Evolutionary conservation across 306 rosid species (phyloP).

Genomic region (Prunus mira): DNA sequence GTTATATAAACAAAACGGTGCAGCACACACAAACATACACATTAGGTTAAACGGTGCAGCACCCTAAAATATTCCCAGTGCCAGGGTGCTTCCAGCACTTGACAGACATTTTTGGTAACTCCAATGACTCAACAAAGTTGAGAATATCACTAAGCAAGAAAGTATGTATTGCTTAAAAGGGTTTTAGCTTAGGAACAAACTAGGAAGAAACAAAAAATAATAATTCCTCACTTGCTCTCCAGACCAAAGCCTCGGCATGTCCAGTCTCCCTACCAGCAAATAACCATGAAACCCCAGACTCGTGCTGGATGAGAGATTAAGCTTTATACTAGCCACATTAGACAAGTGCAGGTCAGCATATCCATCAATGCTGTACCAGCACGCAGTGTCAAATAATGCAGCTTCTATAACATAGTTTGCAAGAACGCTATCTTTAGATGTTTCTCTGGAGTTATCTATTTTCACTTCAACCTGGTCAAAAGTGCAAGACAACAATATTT

Average conservation of each 20-base stretch:
- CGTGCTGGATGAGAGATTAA: conserved; percentile 34
- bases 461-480: conserved; percentile 76
- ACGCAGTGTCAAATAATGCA: conserved; percentile 55
- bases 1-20: background rate
- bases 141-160: background rate
- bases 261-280: conserved; percentile 61
- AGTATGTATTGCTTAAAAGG: background rate
- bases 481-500: conserved; percentile 15
- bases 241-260: conserved; percentile 84
- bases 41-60: background rate
- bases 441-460: conserved; percentile 66
- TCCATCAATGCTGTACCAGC: conserved; percentile 53
- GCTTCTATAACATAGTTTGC: conserved; percentile 64
- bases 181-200: background rate
- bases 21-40: background rate
- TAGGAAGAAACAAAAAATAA: background rate
- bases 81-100: background rate
- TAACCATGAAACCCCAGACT: conserved; percentile 67
- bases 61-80: background rate
- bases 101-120: background rate
- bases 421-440: conserved; percentile 56
- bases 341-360: conserved; percentile 61
- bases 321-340: conserved; percentile 56
- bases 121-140: background rate
- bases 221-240: conserved; percentile 71